These are phyloP conservation scores for Potentilla sterilis DNA, from an alignment of 306 rosid genomes.

Conservation along the genomic window DNA sequence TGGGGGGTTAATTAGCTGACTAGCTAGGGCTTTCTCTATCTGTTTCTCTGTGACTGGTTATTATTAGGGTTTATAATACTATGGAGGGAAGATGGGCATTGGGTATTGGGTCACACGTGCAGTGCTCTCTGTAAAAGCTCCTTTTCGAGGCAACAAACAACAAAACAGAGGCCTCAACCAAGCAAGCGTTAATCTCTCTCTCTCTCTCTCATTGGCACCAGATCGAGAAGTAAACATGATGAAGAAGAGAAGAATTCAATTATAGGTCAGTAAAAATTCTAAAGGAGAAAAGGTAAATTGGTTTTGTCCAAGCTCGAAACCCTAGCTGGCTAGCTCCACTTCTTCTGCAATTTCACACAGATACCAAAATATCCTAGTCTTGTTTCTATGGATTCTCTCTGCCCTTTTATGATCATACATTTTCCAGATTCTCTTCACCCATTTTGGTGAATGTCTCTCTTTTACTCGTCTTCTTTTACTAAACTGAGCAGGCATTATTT, in stretches of 20 bases:
- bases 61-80: constrained; percentile 49
- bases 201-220: constrained; percentile 27
- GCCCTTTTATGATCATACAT: not conserved
- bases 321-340: constrained; percentile 46
- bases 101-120: constrained; percentile 97
- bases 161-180: constrained; percentile 43
- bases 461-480: not conserved
- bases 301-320: constrained; percentile 61
- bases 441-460: not conserved
- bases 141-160: constrained; percentile 88
- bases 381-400: constrained; percentile 48
- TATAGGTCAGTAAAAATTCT: constrained; percentile 10
- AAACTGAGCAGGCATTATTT: not conserved
- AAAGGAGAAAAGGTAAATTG: constrained; percentile 12
- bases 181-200: constrained; percentile 36
- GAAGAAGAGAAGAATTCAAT: constrained; percentile 35
- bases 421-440: constrained; percentile 3
- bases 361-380: not conserved
- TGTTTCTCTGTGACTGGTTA: constrained; percentile 40
- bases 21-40: constrained; percentile 21
- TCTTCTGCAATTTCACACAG: not conserved
- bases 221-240: constrained; percentile 21
- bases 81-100: constrained; percentile 38
- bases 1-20: not conserved
- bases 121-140: constrained; percentile 47